Evolutionary conservation across 2,329 filamentous ascomycete species (phyloP), one percentile per base, ranked within the genome.

Genomic region (Fonsecaea erecta): DNA sequence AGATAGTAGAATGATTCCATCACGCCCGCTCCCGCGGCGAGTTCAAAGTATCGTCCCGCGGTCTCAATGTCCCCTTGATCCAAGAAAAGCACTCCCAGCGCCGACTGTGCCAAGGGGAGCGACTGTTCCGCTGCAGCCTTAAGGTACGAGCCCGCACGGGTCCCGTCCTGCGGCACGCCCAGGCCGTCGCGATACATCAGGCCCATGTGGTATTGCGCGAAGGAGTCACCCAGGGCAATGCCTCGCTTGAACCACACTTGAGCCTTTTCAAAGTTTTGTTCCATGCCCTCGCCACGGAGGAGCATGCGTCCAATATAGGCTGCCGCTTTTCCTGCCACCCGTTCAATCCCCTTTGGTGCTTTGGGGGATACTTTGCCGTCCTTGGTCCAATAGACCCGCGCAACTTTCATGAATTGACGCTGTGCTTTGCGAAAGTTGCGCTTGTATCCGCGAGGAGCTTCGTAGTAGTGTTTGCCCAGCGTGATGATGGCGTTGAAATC

Each of bases 1-100:
- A 97, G 86, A 75, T 96, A 96, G 78, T 97, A 97, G 75, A 91
- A 92, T 0, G 93, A 91, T 77, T 97, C 93, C 67, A 97, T 90
- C 74, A 93, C 90, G 14, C 89, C 89, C 74, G 92, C 92, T 26
- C 91, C 84, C 46, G 90, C 90, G 4, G 93, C 93, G 54, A 94
- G 83, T 73, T 97, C 93, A 72, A 97, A 97, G 76, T 96, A 96
- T 70, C 90, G 88, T 65, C 88, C 90, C 1, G 93, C 93, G 0
- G 89, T 88, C 4, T 84, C 80, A n/a, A 95, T 80, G 71, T 96
- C 92, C 18, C 92, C 93, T 75, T 96, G 92, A 71, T 97, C 93
- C 6, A 97, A 84, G 75, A 96, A 95, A 1, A 97, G 83, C 11
- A 88, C 87, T 0, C 93, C 93, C 60, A 97, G 84, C 66, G 92